These are phyloP conservation scores for Escallonia rubra DNA, from an alignment of 129 eudicot species.

Conservation along the genomic window DNA sequence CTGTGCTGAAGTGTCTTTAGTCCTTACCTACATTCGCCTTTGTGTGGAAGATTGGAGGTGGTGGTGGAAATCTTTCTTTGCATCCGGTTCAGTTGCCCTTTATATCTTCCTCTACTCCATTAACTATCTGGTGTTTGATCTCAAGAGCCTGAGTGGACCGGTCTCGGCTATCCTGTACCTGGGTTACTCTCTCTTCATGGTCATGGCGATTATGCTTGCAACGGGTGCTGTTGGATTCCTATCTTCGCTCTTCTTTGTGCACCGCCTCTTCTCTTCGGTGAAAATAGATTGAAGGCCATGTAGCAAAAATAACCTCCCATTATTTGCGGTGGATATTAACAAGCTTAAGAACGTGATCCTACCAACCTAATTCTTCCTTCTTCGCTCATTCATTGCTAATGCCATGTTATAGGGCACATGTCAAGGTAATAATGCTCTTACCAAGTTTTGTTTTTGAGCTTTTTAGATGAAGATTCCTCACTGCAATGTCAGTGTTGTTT, in stretches of 20 bases:
- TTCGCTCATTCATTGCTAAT: neutral
- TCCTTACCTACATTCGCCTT: conserved; percentile 32
- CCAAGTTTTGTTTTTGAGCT: neutral
- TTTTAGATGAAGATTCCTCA: neutral
- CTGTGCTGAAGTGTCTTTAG: conserved; percentile 36
- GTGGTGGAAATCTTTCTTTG: conserved; percentile 45
- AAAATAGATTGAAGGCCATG: conserved; percentile 27
- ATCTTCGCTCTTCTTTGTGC: conserved; percentile 28
- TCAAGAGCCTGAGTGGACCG: conserved; percentile 34
- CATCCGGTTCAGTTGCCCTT: conserved; percentile 33
- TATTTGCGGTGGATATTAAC: too few relatives aligned
- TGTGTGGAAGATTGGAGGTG: conserved; percentile 43
- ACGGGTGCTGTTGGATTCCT: conserved; percentile 37
- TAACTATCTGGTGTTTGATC: conserved; percentile 33
- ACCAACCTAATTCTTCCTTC: neutral
- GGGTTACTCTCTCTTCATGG: conserved; percentile 33
- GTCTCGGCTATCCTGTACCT: conserved; percentile 31
- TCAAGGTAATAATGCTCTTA: neutral
- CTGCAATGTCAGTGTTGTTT: neutral
- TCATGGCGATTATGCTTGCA: conserved; percentile 30
- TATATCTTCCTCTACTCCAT: conserved; percentile 35
- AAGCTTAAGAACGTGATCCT: neutral
- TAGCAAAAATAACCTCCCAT: too few relatives aligned
- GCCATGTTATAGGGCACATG: neutral
- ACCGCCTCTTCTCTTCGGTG: conserved; percentile 35